Evolutionary conservation across 2,329 filamentous ascomycete species (phyloP).

Genomic region (Cadophora malorum): DNA sequence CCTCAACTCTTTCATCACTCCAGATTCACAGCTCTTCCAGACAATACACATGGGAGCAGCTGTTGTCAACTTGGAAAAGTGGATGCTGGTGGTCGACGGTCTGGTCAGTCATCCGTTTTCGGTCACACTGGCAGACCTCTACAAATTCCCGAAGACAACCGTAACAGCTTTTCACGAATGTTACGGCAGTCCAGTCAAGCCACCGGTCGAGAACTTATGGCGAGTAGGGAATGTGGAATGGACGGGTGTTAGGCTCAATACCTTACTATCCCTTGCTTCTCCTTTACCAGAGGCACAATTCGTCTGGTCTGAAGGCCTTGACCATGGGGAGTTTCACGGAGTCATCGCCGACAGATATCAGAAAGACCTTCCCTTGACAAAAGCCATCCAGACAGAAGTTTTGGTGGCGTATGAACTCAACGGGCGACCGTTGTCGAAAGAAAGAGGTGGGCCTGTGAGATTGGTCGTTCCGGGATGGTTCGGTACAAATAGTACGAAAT

Average conservation of each 20-base stretch:
- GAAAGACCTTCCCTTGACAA: conserved; percentile 25
- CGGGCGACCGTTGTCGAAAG: conserved; percentile 17
- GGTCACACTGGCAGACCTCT: background rate
- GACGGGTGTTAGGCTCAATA: conserved; percentile 18
- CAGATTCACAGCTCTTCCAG: conserved; percentile 20
- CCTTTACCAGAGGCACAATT: conserved; percentile 18
- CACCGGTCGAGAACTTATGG: conserved; percentile 23
- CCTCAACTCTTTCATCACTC: conserved; percentile 14
- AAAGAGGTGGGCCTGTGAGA: conserved; percentile 23
- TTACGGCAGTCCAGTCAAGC: conserved; percentile 23
- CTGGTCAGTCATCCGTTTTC: background rate
- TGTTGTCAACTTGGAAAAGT: conserved; percentile 5
- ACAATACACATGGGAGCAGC: conserved; percentile 26
- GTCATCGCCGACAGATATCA: conserved; percentile 22
- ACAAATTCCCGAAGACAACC: conserved; percentile 17
- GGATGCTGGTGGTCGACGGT: conserved; percentile 14
- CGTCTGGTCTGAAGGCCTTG: conserved; percentile 21
- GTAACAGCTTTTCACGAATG: conserved; percentile 28
- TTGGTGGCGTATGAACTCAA: conserved; percentile 28
- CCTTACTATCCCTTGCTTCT: conserved; percentile 10
- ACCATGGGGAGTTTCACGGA: conserved; percentile 19
- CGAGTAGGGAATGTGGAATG: conserved; percentile 23
- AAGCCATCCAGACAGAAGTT: conserved; percentile 22
- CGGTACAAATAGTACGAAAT: conserved; percentile 25
- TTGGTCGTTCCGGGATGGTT: conserved; percentile 27